These are phyloP conservation scores for Lizonia empirigonia DNA, from an alignment of 2,329 filamentous ascomycete species.

Conservation along the genomic window DNA sequence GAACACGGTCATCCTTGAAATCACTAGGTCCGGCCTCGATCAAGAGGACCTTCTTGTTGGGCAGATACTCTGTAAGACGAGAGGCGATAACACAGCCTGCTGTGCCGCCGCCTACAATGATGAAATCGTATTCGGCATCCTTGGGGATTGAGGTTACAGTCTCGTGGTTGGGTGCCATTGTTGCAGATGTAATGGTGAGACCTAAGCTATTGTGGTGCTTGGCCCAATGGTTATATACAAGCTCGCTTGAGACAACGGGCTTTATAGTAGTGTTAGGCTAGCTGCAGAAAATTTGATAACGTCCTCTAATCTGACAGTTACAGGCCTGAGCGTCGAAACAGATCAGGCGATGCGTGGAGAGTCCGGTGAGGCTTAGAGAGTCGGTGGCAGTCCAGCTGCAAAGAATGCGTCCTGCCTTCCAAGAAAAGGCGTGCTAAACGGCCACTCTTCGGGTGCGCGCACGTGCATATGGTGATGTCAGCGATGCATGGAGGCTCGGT, in stretches of 20 bases:
- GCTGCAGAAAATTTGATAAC: conserved; percentile 14
- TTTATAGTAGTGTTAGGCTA: conserved; percentile 17
- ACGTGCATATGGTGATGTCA: conserved; percentile 27
- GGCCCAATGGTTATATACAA: conserved; percentile 13
- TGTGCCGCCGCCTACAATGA: conserved; percentile 84
- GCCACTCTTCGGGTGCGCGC: conserved; percentile 29
- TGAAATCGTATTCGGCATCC: conserved; percentile 74
- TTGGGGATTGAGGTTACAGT: conserved; percentile 67
- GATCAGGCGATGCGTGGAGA: conserved; percentile 13
- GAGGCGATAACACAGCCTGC: conserved; percentile 85
- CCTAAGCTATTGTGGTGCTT: not conserved
- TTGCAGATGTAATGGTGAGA: conserved; percentile 3
- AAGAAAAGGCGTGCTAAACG: conserved; percentile 35
- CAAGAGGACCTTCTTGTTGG: conserved; percentile 78
- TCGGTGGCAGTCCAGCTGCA: conserved; percentile 29
- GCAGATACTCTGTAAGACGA: conserved; percentile 80
- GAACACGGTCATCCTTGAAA: conserved; percentile 83
- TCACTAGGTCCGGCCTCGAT: conserved; percentile 91
- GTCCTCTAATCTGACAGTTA: conserved; percentile 14
- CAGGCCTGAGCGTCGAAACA: conserved; percentile 1
- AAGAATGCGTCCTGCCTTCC: conserved; percentile 35
- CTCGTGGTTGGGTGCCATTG: conserved; percentile 53
- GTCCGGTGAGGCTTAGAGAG: conserved; percentile 21
- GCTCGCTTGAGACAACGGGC: not conserved
- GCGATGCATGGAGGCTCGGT: conserved; percentile 8